Evolutionary conservation across 306 rosid species (phyloP).

Genomic region (Citrullus amarus): DNA sequence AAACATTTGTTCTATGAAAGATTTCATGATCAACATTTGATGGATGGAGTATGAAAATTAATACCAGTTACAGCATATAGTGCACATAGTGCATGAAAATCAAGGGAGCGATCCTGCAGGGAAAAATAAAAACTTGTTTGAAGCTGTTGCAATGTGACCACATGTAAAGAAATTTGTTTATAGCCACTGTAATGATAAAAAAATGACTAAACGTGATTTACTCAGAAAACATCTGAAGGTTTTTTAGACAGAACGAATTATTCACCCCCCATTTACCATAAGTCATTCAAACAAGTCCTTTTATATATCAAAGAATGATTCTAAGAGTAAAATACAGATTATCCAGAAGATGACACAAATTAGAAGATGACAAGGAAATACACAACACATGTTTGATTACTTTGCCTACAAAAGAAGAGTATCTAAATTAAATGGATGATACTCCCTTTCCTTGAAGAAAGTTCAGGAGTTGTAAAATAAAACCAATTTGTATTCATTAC

Average conservation of each 20-base stretch:
- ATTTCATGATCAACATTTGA: neutral
- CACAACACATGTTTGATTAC: neutral
- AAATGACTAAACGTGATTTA: neutral
- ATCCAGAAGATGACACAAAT: no score
- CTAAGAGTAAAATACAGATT: no score
- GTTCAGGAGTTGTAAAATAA: neutral
- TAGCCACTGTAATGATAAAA: neutral
- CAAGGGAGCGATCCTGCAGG: constrained; percentile 80
- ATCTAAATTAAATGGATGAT: neutral
- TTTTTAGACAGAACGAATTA: neutral
- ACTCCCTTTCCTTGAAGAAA: neutral
- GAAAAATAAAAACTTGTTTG: constrained; percentile 9
- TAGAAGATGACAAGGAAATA: no score
- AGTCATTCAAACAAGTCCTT: no score
- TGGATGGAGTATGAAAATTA: constrained; percentile 7
- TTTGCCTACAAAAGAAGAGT: neutral
- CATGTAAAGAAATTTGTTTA: neutral
- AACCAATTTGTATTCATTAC: neutral
- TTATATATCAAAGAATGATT: no score
- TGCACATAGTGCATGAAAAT: constrained; percentile 56
- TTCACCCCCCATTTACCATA: no score
- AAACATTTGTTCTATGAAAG: neutral
- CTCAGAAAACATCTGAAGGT: neutral
- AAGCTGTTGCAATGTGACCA: neutral
- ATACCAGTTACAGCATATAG: constrained; percentile 80